Evolutionary conservation across 2,329 filamentous ascomycete genomes (phyloP), one percentile per base, ranked within the genome.

Genomic region (Penicillium decumbens): DNA sequence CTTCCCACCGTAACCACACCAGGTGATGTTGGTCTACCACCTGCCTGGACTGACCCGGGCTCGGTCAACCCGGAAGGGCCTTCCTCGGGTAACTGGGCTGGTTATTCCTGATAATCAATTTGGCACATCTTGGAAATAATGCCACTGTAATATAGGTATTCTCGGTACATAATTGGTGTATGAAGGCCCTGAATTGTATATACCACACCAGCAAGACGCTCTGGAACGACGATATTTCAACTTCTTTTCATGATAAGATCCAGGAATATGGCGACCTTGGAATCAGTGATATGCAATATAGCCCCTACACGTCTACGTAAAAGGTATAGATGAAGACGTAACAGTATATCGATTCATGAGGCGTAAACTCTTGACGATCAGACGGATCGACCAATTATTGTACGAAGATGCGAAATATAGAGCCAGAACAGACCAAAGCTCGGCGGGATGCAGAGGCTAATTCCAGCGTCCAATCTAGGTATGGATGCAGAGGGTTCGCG

Each of bases 291-390:
- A 20, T 23, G 2, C 9, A 20, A 9, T 6, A 20, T 9, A 20
- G 9, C 18, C 10, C 33, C 33, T 37, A 37, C 15, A 10, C 4
- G 3, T 12, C 33, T 37, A 37, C 33, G 25, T 1, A 30, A 10
- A 47, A 40, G 37, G 6, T 3, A 45, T 27, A 45, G 28, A 40
- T 42, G 42, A 25, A 49, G 44, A 55, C 50, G 51, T 61, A 57
- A 60, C 56, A 60, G 59, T 57, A 59, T 61, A 63, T 62, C 52
- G 49, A 62, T 67, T 68, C 65, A 66, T 68, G 65, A 68, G 62
- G 63, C 65, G 63, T 68, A 58, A 58, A 68, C 57, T 67, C 60
- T 60, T 63, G 60, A 51, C 43, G 55, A 61, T 56, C 59, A 45
- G 49, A 59, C 37, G 27, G 55, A 60, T 54, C 58, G 38, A 56